These are phyloP conservation scores for Lasiosphaeria hispida DNA, from an alignment of 495 filamentous ascomycete genomes.

Conservation along the genomic window DNA sequence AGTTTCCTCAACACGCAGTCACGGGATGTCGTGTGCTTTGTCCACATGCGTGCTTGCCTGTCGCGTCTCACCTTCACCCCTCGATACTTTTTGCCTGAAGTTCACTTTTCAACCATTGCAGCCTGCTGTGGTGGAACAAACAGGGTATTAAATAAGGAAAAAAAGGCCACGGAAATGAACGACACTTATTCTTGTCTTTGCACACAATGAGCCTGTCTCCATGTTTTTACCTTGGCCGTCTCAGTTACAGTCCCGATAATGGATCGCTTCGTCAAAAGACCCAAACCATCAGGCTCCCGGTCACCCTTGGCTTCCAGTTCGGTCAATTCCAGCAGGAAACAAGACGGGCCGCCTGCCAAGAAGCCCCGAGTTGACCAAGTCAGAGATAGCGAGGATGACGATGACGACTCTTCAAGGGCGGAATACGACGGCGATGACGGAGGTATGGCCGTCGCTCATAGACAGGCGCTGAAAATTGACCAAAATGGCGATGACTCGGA, in stretches of 20 bases:
- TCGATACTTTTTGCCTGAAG: constrained; percentile 9
- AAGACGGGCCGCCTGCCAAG: constrained; percentile 33
- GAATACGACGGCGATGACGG: constrained; percentile 5
- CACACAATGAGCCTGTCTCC: too few relatives aligned
- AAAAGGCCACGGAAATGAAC: too few relatives aligned
- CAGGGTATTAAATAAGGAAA: too few relatives aligned
- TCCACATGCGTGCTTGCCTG: not conserved
- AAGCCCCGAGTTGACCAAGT: constrained; percentile 31
- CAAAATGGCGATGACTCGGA: constrained; percentile 23
- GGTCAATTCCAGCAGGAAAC: constrained; percentile 9
- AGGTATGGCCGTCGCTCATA: not conserved
- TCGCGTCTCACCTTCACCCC: not conserved
- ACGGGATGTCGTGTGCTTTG: constrained; percentile 28
- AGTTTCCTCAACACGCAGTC: constrained; percentile 19
- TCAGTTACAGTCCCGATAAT: constrained; percentile 12
- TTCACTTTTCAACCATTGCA: too few relatives aligned
- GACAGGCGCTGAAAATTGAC: constrained; percentile 9
- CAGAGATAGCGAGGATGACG: constrained; percentile 27
- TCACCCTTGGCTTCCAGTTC: constrained; percentile 4
- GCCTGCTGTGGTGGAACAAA: too few relatives aligned
- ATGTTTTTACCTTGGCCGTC: too few relatives aligned
- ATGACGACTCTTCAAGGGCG: constrained; percentile 8
- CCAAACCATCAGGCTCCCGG: constrained; percentile 5
- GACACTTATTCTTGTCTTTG: too few relatives aligned
- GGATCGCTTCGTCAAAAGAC: constrained; percentile 32